Base-by-base conservation (phyloP, 2,329 filamentous ascomycete genomes). In the Sarocladiaceae sp. region DNA sequence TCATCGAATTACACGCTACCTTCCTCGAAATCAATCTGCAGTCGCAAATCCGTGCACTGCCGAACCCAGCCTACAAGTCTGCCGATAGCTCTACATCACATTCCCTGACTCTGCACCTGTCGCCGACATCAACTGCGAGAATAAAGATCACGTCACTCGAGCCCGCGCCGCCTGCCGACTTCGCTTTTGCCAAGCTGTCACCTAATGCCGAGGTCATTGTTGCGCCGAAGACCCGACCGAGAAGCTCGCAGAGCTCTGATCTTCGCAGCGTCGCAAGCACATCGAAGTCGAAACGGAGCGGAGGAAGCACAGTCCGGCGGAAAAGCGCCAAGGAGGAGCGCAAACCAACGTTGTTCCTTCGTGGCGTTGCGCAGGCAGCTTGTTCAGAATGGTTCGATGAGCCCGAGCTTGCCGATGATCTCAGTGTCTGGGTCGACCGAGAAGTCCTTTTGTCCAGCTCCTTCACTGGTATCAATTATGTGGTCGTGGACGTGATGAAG, bases 161-260 rank as follows among this genome's bases (percentile, higher is more conserved):
- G 1, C 94, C 94, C 1, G 75, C 83, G 1, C 83, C 85, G 3
- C 69, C 87, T 2, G 74, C 82, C 2, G 81, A 84, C 47, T 79
- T 83, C 2, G 79, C 89, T 0, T 99, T 99, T 65, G 90, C 89
- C 23, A 97, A 97, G 69, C 89, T 99, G 49, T 88, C 90, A 0
- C 88, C 92, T 0, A 91, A 97, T 65, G 93, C 93, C 20, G 94
- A 99, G 70, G 92, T 99, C 48, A 96, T 97, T 58, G 94, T 99
- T 55, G 94, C 94, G 3, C 94, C 94, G 1, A 99, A 99, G 72
- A 87, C 86, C 23, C 82, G 93, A 52, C 78, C 87, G 37, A 91
- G 89, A 66, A 72, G 78, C 29, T 75, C 83, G 3, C 81, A 85
- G 52, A 78, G 72, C 54, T 81, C 76, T n/a, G 90, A 95, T 59